Base-by-base conservation (phyloP, 202 grass and related monocot species). In the Sporobolus alterniflorus region DNA sequence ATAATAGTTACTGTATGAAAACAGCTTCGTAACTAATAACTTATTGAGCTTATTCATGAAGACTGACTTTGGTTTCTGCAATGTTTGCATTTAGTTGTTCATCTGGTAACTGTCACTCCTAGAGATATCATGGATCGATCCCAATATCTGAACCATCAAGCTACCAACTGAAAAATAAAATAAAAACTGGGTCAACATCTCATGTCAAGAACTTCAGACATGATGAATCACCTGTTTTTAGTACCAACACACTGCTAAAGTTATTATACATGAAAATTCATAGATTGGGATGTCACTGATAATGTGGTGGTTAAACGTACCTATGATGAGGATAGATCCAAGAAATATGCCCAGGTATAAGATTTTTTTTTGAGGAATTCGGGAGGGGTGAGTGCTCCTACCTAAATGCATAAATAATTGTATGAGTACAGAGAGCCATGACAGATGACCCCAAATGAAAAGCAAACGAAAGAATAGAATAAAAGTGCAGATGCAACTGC, bases 141-240 rank as follows among this genome's bases (percentile, higher is more conserved):
- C 88, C 36, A 94, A 41, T 73, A 98, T 79, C 73, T 98, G 96
- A 82, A 92, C 91, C 44, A 87, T 88, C 80, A 99, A 90, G 81
- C 89, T 89, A 71, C 96, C 87, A 51, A 67, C 96, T 96, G 82
- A 39, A 67, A 76, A 66, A 8, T 40, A 79, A 25, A 22, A 55
- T 12, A 64, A 48, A 67, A 78, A 54, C 51, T 36, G 55, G 8
- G 11, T 79, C 15, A 86, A 34, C 56, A 34, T 64, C 11, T 85
- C 22, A 32, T 51, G 82, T 73, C 71, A 24, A 61, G 15, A 82
- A 76, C 40, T 60, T 51, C 15, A 41, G 0, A 21, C 67, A 55
- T 28, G 20, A 88, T n/a, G 6, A 30, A 77, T 52, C 42, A 15
- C 46, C 49, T 24, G 59, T 61, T 7, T 36, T 18, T 29, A 4